Base-by-base conservation (phyloP, 2,329 filamentous ascomycete genomes). In the Trichoderma guizhouense region DNA sequence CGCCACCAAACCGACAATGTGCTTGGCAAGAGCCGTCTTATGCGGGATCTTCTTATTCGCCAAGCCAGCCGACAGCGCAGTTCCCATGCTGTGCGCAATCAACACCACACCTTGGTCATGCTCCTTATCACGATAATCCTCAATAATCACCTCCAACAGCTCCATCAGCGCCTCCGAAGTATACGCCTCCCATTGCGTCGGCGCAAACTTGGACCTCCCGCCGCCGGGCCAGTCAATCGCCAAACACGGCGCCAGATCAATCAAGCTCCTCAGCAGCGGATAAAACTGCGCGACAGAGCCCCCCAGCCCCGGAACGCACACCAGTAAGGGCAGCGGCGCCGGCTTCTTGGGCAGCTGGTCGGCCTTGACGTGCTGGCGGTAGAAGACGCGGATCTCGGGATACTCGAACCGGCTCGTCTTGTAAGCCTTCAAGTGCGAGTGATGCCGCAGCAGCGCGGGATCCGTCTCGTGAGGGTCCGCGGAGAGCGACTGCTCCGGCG, bases 251-350 rank as follows among this genome's bases (percentile, higher is more conserved):
- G 93, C 94, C 63, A 94, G 85, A 78, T 97, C 94, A 65, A 92
- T 89, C 62, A 99, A 86, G 80, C 93, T 96, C 24, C 90, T 92
- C 18, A 98, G 83, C 6, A 98, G 83, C 34, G 92, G 89, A 70
- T 93, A 88, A 79, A 98, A 98, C 78, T 98, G 96, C 12, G 94
- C 92, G 28, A 94, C 88, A 0, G 93, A 97, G 63, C 96, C 96
- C n/a, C 95, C 96, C 11, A 98, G 86, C 1, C 96, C 96, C 78
- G 98, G 96, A 71, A 98, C 86, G 79, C 97, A 97, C 57, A 98
- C 94, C 4, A 98, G 84, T 11, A 99, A 83, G 1, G 96, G 96
- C 12, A 98, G 83, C 0, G 93, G 91, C 0, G 88, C 86, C 1
- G 93, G 93, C 73, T 90, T 86, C 55, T 85, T 87, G 3, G 93